Base-by-base conservation (phyloP, 257 asterid genomes). In the Jacaranda copaia region DNA sequence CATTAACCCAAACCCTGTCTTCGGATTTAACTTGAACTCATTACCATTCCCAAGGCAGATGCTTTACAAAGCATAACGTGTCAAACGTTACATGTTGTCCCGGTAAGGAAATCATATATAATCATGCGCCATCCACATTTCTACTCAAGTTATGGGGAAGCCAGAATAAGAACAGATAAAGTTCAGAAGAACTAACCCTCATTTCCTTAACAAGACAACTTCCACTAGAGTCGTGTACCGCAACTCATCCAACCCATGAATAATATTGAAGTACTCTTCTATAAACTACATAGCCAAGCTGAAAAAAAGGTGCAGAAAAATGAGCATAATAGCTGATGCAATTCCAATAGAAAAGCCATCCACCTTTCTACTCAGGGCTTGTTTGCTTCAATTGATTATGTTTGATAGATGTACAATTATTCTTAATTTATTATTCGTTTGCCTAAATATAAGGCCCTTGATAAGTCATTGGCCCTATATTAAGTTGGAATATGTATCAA, bases 191-290 rank as follows among this genome's bases (percentile, higher is more conserved):
- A 15, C 20, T 45, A 53, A 46, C 56, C 36, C 5, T 38, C n/a
- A 52, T 45, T 13, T 16, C 51, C 55, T 45, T 45, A 11, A 45
- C 43, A 32, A 59, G n/a, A 48, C 20, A 35, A 72, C 25, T 53
- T 16, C 11, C 35, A 53, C 46, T 62, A 42, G 38, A 25, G 57
- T 57, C 4, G 42, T 45, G 40, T 63, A 67, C 48, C 76, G 72
- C 10, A 70, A 81, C 89, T 88, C 80, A 86, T 91, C 89, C 73
- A 86, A 89, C 83, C 88, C 91, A 93, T 0, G 89, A 85, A 77
- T 88, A 86, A 75, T 88, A 88, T 6, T 87, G 87, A 20, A 88
- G 83, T 19, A 90, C 91, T 19, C 96, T 85, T 79, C 91, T 83
- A 67, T 88, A 86, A 53, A 88, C 79, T 72, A 88, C 63, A 63